Base-by-base conservation (phyloP, 768 basidiomycete species). In the Mycena floridula region DNA sequence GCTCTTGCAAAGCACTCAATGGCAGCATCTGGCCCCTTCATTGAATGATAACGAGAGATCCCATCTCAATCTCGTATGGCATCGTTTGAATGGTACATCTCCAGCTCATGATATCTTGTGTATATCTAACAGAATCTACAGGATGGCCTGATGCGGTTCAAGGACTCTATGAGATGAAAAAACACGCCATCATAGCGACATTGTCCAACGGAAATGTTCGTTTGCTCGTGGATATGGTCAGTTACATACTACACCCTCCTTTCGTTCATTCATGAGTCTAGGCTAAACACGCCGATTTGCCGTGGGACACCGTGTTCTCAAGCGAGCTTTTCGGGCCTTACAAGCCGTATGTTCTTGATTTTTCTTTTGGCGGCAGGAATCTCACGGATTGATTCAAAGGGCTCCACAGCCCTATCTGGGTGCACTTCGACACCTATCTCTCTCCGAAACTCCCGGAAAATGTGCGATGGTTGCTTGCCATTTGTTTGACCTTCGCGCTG, bases 391-490 rank as follows among this genome's bases (percentile, higher is more conserved):
- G n/a, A 25, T 28, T 23, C 25, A 27, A 47, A 81, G 79, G 2
- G 74, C 75, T 54, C 72, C 72, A 7, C 63, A 71, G 32, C 66
- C 73, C 0, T 85, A 85, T 50, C 59, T 68, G 1, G 65, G 69
- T 3, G 73, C 75, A 1, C 57, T 70, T 1, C 63, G 66, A 7
- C 73, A 81, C 49, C 70, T 85, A 7, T 60, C 67, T 1, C 49
- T 81, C 4, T 59, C 54, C 12, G 24, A 61, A 5, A 48, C 67
- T 1, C 74, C 81, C 0, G 51, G 70, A 8, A 69, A 70, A 30
- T 67, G 74, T 28, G 81, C 76, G 2, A 77, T 86, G 74, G 82
- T 85, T 7, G 82, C 83, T 0, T 69, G 81, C 7, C 84, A 85
- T 59, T 64, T 67, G 3, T 66, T 61, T 45, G 84, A 86, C 52